Percentiles rank a stretch among this genome's conserved stretches.
Conservation (phyloP, 495 filamentous ascomycete genomes). For the Penicillium pancosmium region DNA sequence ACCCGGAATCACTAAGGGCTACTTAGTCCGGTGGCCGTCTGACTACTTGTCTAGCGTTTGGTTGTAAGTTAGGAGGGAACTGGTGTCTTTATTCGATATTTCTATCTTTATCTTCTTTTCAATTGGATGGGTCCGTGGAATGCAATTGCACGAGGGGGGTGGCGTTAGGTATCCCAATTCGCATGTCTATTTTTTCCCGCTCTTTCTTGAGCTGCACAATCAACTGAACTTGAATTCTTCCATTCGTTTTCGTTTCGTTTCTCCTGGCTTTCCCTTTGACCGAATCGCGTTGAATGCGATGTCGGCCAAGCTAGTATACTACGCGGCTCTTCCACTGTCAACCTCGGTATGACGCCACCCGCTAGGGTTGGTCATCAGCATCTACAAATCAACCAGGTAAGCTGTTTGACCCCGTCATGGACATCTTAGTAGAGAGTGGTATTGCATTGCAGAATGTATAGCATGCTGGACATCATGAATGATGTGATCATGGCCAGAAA, state of each 20-base stretch:
- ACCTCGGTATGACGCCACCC: conserved; percentile 12
- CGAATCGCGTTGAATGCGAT: neutral
- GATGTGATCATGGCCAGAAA: conserved; percentile 15
- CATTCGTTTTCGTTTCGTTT: neutral
- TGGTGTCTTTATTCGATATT: neutral
- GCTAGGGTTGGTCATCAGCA: conserved; percentile 3
- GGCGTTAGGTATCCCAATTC: neutral
- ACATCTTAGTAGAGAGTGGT: neutral
- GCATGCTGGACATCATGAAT: neutral
- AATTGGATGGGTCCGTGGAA: neutral
- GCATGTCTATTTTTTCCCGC: neutral
- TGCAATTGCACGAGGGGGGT: neutral
- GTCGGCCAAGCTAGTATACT: neutral
- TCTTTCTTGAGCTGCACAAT: conserved; percentile 4
- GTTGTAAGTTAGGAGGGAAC: conserved; percentile 6
- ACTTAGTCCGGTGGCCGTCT: neutral
- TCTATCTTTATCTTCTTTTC: neutral
- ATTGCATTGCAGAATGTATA: neutral
- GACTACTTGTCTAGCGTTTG: neutral
- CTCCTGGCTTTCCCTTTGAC: neutral
- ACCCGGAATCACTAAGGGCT: conserved; percentile 26
- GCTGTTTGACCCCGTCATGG: neutral
- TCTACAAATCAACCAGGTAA: neutral
- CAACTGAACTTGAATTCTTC: conserved; percentile 1
- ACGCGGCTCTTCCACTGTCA: neutral